Evolutionary conservation across 371 early-diverging fungal genomes (phyloP), one percentile per base, ranked within the genome.

Genomic region (Capillidium heterosporum): DNA sequence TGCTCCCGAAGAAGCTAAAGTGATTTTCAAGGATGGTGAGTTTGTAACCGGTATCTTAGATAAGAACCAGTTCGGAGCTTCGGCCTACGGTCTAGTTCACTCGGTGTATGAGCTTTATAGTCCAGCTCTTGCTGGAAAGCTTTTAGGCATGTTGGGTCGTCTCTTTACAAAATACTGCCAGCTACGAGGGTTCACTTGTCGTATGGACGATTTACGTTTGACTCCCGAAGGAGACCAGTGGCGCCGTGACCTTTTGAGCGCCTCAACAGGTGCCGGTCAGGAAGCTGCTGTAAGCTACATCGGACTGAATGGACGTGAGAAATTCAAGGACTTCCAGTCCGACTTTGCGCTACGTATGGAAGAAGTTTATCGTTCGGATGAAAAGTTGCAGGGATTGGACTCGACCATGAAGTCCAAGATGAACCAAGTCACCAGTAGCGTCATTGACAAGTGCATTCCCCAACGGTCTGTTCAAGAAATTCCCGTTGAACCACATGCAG

Each of bases 401-500:
- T 76, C 85, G 10, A 82, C 86, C 32, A 89, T 95, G 85, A 91
- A 90, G 67, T 72, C 81, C 57, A 71, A 72, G 59, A 87, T 89
- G 59, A 91, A 87, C 77, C 72, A 75, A 52, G 63, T 92, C 46
- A 92, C 95, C 0, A 77, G 87, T 10, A 71, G 79, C 10, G 83
- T 95, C 59, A 89, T 90, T 41, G 70, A 78, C 4, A 68, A 75
- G 7, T 85, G 88, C 65, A 72, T 97, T 49, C n/a, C 95, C 95
- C n/a, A 71, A 77, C 32, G 81, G 85, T 48, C 72, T 95, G 55
- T 29, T 67, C 51, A 63, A 61, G 35, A 59, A 76, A 48, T 98
- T 97, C 82, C 97, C 97, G 27, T 66, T 77, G 55, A 99, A 99
- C 68, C 89, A 91, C 75, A 98, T 99, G 96, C 92, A 89, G 71